Percentiles rank a stretch among this genome's conserved stretches.
Evolutionary conservation across 257 asterid genomes (phyloP).

Genomic region (Solanum pinnatisectum): DNA sequence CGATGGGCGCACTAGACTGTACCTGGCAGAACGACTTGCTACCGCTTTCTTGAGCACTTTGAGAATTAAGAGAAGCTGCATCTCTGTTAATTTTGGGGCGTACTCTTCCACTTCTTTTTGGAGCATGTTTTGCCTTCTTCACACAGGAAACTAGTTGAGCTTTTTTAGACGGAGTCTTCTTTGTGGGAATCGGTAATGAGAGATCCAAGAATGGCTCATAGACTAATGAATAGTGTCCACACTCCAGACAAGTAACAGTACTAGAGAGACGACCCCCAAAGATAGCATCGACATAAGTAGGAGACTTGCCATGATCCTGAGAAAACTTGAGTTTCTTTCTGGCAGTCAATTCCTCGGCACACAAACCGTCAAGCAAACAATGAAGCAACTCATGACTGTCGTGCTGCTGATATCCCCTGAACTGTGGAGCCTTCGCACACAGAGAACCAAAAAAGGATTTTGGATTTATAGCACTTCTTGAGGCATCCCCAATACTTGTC

Average conservation of each 20-base stretch:
- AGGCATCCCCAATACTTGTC: constrained; percentile 31
- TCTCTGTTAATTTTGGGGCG: constrained; percentile 36
- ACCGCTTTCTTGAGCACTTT: constrained; percentile 21
- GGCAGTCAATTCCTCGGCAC: constrained; percentile 52
- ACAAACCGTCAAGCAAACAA: constrained; percentile 75
- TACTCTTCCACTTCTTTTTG: constrained; percentile 42
- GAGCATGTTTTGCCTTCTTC: constrained; percentile 66
- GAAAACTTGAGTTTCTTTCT: constrained; percentile 31
- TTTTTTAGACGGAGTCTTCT: constrained; percentile 51
- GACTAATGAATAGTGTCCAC: constrained; percentile 70
- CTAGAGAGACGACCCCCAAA: constrained; percentile 86
- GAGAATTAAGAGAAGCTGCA: constrained; percentile 18
- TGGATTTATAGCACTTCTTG: constrained; percentile 53
- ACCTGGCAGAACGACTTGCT: constrained; percentile 22
- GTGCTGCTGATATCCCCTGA: constrained; percentile 87
- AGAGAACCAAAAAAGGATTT: constrained; percentile 59
- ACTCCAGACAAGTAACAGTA: constrained; percentile 71
- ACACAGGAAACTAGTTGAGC: constrained; percentile 37
- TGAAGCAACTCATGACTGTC: constrained; percentile 94
- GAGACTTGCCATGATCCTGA: constrained; percentile 23
- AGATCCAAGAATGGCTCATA: constrained; percentile 79
- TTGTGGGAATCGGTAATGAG: constrained; percentile 82
- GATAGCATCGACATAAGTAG: constrained; percentile 58
- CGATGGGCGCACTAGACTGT: constrained; percentile 20
- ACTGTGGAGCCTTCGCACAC: constrained; percentile 77